Base-by-base conservation (phyloP, 805 yeast species). In the Starmerella gropengiesseri region DNA sequence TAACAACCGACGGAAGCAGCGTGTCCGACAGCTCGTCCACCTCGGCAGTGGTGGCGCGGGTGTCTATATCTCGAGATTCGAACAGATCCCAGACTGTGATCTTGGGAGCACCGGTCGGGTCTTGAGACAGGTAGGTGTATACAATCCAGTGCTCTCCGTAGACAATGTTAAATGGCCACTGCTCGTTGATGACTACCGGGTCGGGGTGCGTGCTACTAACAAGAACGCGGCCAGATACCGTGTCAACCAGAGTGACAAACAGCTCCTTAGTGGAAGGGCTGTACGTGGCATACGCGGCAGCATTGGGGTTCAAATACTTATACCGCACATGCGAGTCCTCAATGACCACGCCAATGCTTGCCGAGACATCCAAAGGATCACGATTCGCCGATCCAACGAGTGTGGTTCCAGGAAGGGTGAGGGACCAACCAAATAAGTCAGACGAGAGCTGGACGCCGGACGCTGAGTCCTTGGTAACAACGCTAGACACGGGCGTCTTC, bases 91-190 rank as follows among this genome's bases (percentile, higher is more conserved):
- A 65, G 3, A 81, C 85, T 13, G 70, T 75, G 12, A 91, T 55
- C 52, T 78, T 72, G 38, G 73, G 71, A 25, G 72, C 72, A 3
- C 74, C 69, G 17, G 66, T 58, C 9, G 78, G 78, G 14, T 47
- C 51, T 4, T 34, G 43, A 43, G 77, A 70, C 55, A 69, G 73
- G 53, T 75, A 78, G 0, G 87, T 66, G 55, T 81, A 79, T 9
- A 83, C 68, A 14, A 85, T 65, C 82, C 91, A 89, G 61, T 87
- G 76, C 57, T 89, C 97, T 37, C 85, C 91, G 59, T 76, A 71
- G 1, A 76, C 66, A 21, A 84, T 53, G 18, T 69, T 62, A 22
- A 84, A 57, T 8, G 66, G 61, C 8, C 60, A 60, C 9, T 66
- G 66, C 4, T 69, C 57, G 39, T 64, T 68, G 8, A 67, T 55